Conservation (phyloP, 2,329 filamentous ascomycete species). For the Trichoderma polysporum region DNA sequence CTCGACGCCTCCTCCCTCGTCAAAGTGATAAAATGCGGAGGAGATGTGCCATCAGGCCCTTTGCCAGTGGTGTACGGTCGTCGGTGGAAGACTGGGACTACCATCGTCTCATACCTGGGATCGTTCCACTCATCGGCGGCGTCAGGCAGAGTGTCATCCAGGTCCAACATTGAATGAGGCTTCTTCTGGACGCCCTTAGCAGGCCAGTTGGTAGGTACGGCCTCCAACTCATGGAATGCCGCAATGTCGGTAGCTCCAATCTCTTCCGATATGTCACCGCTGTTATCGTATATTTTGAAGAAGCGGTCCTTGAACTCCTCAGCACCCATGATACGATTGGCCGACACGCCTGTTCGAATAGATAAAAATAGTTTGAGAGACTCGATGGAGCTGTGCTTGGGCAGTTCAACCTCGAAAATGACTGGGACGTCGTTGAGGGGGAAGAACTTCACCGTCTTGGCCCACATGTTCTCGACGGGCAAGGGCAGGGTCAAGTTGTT, state of each 20-base stretch:
- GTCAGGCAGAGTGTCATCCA: conserved; percentile 39
- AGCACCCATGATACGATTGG: conserved; percentile 68
- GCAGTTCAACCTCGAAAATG: conserved; percentile 73
- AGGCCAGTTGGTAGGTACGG: conserved; percentile 74
- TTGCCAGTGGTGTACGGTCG: conserved; percentile 37
- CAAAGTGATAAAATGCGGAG: conserved; percentile 72
- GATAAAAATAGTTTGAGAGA: conserved; percentile 69
- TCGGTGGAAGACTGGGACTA: conserved; percentile 71
- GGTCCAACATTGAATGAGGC: conserved; percentile 52
- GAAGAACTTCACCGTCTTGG: conserved; percentile 71
- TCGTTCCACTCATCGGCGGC: conserved; percentile 54
- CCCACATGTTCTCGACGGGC: conserved; percentile 82
- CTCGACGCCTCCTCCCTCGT: conserved; percentile 66
- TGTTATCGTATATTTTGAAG: conserved; percentile 81
- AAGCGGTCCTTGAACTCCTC: conserved; percentile 84
- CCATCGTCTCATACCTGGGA: conserved; percentile 61
- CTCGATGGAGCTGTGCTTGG: conserved; percentile 71
- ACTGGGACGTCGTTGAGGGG: conserved; percentile 72
- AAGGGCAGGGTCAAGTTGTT: conserved; percentile 90
- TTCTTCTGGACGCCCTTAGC: conserved; percentile 49
- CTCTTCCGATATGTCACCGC: conserved; percentile 65
- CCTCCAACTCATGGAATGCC: conserved; percentile 75
- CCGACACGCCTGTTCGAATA: conserved; percentile 63
- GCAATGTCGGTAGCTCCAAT: conserved; percentile 66
- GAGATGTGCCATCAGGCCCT: conserved; percentile 34